These are phyloP conservation scores for Phytopythium mirpurense DNA, from an alignment of 352 stramenopile species.

Conservation along the genomic window DNA sequence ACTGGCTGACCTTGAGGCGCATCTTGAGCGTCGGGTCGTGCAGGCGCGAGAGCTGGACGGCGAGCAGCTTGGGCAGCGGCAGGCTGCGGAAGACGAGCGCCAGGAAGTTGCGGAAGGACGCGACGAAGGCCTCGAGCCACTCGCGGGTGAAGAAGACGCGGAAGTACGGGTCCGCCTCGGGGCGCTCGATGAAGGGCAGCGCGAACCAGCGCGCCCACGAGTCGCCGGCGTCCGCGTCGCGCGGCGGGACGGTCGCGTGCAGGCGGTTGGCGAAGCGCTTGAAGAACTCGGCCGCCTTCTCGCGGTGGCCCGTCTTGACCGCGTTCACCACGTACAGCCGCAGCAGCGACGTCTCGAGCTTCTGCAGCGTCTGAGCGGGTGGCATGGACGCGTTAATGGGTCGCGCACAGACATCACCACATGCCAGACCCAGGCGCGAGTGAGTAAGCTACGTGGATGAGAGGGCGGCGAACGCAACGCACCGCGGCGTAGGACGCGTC, in stretches of 20 bases:
- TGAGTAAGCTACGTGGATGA: neutral
- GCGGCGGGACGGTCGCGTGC: constrained; percentile 31
- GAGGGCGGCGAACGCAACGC: neutral
- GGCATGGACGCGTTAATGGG: neutral
- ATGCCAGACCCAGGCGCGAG: too few relatives aligned
- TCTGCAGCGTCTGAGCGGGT: constrained; percentile 44
- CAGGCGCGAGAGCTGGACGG: constrained; percentile 62
- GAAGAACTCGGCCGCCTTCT: constrained; percentile 78
- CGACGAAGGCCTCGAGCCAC: constrained; percentile 68
- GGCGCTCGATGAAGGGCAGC: constrained; percentile 68
- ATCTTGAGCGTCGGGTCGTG: constrained; percentile 70
- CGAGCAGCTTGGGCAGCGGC: constrained; percentile 68
- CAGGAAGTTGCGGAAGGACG: constrained; percentile 77
- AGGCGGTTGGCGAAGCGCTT: constrained; percentile 59
- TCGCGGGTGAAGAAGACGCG: constrained; percentile 67
- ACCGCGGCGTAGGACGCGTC: constrained; percentile 68
- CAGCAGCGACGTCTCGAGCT: constrained; percentile 60
- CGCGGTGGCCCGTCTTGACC: constrained; percentile 57
- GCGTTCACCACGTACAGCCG: constrained; percentile 76
- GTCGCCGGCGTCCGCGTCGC: constrained; percentile 18
- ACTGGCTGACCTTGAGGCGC: constrained; percentile 59
- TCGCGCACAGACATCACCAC: too few relatives aligned
- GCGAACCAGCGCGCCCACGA: constrained; percentile 83
- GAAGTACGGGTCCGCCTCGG: constrained; percentile 70
- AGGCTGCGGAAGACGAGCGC: constrained; percentile 71